A percentile compares a stretch with the other conserved stretches of the same genome.
Conservation (phyloP, 2,329 filamentous ascomycete genomes). For the Colletotrichum chrysophilum region DNA sequence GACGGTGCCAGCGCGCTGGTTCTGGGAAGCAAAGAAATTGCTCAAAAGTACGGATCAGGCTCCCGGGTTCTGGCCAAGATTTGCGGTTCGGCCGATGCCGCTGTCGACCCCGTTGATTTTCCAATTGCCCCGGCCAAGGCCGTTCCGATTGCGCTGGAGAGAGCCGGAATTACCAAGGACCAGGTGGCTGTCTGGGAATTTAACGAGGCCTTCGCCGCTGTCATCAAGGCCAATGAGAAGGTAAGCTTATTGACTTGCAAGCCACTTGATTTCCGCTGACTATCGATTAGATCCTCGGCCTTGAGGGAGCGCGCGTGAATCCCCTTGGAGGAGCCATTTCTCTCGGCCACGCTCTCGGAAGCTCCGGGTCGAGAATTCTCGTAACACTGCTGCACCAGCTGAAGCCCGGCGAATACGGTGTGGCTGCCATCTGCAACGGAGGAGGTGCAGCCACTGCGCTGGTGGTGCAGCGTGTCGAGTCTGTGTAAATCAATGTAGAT, state of each 20-base stretch:
- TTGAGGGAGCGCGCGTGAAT: constrained; percentile 83
- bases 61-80: constrained; percentile 89
- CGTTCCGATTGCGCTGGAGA: constrained; percentile 85
- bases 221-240: constrained; percentile 94
- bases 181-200: constrained; percentile 97
- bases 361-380: constrained; percentile 89
- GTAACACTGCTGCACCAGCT: constrained; percentile 91
- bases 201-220: constrained; percentile 96
- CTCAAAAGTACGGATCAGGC: constrained; percentile 76
- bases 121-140: constrained; percentile 91
- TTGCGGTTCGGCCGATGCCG: constrained; percentile 85
- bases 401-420: constrained; percentile 90
- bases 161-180: constrained; percentile 88
- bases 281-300: constrained; percentile 70
- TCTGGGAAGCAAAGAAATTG: constrained; percentile 79
- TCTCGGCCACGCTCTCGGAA: constrained; percentile 89
- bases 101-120: constrained; percentile 91
- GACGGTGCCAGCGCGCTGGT: constrained; percentile 93
- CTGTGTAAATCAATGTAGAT: constrained; percentile 41
- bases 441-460: constrained; percentile 91
- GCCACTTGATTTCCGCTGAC: constrained; percentile 11
- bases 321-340: constrained; percentile 90
- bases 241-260: constrained; percentile 39
- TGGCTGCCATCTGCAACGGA: constrained; percentile 96
- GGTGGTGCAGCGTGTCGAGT: constrained; percentile 83